Evolutionary conservation across 2,329 filamentous ascomycete genomes (phyloP).

Genomic region (Cryoendolithus antarcticus): DNA sequence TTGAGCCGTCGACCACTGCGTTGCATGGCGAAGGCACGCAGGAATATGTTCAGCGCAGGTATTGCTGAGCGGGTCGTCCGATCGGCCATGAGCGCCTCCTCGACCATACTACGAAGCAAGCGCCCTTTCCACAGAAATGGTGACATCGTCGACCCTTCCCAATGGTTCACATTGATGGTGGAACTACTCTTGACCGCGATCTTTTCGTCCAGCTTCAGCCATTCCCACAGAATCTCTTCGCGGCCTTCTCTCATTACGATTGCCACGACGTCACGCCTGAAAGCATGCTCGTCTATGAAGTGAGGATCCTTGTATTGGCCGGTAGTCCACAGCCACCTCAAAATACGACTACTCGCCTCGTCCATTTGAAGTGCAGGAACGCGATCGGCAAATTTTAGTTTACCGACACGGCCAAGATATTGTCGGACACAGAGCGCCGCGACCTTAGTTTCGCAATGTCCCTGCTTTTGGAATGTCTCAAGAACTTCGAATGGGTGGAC

Average conservation of each 20-base stretch:
- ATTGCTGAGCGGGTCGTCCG: too few species aligned
- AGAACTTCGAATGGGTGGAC: constrained; percentile 29
- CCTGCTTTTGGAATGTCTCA: constrained; percentile 26
- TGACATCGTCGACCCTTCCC: too few species aligned
- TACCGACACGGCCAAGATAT: constrained; percentile 13
- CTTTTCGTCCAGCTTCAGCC: constrained; percentile 13
- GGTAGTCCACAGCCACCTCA: constrained; percentile 20
- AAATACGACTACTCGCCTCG: constrained; percentile 15
- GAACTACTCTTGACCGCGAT: too few species aligned
- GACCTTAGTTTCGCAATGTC: constrained; percentile 26
- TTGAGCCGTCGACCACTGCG: too few species aligned
- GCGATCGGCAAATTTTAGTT: constrained; percentile 7
- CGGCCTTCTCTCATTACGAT: constrained; percentile 17
- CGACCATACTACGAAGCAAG: too few species aligned
- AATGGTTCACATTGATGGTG: too few species aligned
- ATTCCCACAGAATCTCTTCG: constrained; percentile 19
- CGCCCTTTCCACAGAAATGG: too few species aligned
- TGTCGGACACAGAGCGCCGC: constrained; percentile 27
- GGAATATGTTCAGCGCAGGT: too few species aligned
- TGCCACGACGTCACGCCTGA: constrained; percentile 13
- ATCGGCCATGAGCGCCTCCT: too few species aligned
- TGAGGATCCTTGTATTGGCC: constrained; percentile 8
- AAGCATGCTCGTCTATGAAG: constrained; percentile 11
- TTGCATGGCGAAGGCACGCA: too few species aligned
- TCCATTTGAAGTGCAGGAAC: constrained; percentile 6